phyloP scores from a whole-genome alignment of 2,329 filamentous ascomycete genomes.

The Xylaria sp. region DNA sequence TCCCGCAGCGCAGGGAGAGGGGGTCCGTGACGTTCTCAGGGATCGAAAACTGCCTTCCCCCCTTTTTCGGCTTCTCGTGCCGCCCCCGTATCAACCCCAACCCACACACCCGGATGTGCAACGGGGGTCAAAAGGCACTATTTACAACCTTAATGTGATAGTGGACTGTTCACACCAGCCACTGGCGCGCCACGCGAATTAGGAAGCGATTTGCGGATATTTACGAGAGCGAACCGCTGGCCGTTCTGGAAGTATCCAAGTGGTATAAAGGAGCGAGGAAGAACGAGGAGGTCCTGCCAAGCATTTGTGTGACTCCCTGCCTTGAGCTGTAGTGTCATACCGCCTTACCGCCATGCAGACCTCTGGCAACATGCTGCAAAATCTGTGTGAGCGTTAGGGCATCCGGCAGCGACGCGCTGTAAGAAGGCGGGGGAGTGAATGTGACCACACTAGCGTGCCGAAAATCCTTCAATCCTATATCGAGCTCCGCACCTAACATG shows the following conservation, averaged over 20 bases:
- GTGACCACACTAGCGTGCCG: conserved; percentile 16
- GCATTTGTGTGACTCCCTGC: background rate
- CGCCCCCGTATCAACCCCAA: conserved; percentile 22
- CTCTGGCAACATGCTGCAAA: background rate
- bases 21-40: conserved; percentile 18
- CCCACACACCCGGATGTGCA: conserved; percentile 8
- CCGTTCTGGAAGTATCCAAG: background rate
- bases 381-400: conserved; percentile 6
- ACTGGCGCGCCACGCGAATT: too few species aligned
- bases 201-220: background rate
- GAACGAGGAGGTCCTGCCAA: background rate
- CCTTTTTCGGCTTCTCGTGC: background rate
- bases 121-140: background rate
- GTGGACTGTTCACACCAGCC: too few species aligned
- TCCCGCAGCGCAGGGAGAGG: conserved; percentile 13
- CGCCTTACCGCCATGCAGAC: background rate
- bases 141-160: background rate
- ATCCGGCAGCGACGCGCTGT: conserved; percentile 16
- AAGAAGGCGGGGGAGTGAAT: conserved; percentile 13
- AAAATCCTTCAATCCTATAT: conserved; percentile 21
- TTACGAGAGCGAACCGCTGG: background rate
- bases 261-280: background rate
- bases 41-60: background rate
- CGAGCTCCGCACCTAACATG: conserved; percentile 14
- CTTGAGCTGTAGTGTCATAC: conserved; percentile 9